Percentiles rank a stretch among this genome's conserved stretches.
Evolutionary conservation across 225 moss, liverwort and hornwort genomes (phyloP).

Genomic region (Asterella californica): DNA sequence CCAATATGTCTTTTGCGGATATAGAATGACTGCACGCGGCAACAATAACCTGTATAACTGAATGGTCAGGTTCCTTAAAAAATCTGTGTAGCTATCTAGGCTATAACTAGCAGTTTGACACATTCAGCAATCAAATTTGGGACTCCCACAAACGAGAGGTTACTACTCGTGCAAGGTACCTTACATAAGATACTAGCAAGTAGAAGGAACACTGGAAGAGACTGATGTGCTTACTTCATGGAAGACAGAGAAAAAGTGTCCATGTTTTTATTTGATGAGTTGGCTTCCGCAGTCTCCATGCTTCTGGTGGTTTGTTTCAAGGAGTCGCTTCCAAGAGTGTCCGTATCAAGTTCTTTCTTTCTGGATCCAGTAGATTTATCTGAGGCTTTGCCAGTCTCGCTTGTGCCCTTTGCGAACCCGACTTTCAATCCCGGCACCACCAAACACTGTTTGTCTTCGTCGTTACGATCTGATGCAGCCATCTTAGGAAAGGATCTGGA

Average conservation of each 20-base stretch:
- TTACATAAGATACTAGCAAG: no score
- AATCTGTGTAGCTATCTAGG: neutral
- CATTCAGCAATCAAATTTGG: no score
- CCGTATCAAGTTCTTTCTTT: neutral
- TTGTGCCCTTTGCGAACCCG: neutral
- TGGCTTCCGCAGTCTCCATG: neutral
- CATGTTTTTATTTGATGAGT: neutral
- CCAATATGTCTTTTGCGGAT: slow-evolving; percentile 29
- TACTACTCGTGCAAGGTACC: no score
- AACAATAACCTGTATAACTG: slow-evolving; percentile 6
- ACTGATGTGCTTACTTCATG: slow-evolving; percentile 17
- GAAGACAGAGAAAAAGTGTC: slow-evolving; percentile 16
- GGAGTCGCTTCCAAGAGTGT: neutral
- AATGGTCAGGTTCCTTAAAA: neutral
- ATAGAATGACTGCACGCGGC: slow-evolving; percentile 20
- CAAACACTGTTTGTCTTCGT: neutral
- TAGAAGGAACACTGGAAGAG: neutral
- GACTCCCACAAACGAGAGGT: no score
- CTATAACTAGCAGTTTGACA: neutral
- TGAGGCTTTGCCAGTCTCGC: neutral
- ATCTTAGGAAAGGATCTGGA: neutral
- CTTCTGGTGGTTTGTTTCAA: slow-evolving; percentile 2
- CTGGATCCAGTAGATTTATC: neutral
- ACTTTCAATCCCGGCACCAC: neutral
- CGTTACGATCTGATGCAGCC: neutral